phyloP scores from a whole-genome alignment of 805 yeast genomes.

The Zygosaccharomyces lentus region DNA sequence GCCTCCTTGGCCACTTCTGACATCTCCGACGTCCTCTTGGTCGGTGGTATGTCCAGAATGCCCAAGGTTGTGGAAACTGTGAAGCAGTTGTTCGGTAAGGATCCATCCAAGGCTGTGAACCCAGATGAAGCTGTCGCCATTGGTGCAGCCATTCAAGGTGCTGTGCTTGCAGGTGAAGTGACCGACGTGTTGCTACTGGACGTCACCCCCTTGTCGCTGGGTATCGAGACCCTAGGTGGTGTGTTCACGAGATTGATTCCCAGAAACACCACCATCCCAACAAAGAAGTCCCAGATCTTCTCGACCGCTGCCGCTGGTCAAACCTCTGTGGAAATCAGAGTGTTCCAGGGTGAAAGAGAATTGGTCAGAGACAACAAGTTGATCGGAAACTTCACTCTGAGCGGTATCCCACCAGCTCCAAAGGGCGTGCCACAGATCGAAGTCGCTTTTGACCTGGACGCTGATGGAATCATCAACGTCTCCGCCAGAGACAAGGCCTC shows the following conservation, averaged over 20 bases:
- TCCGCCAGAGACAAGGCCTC: slow-evolving; percentile 91
- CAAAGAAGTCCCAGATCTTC: slow-evolving; percentile 94
- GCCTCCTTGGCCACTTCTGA: slow-evolving; percentile 64
- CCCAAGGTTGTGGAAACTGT: slow-evolving; percentile 74
- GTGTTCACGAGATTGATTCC: slow-evolving; percentile 88
- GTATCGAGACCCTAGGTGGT: slow-evolving; percentile 98
- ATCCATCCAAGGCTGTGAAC: slow-evolving; percentile 87
- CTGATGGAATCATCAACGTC: slow-evolving; percentile 96
- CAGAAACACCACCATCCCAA: slow-evolving; percentile 92
- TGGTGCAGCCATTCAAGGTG: slow-evolving; percentile 98
- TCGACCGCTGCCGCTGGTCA: slow-evolving; percentile 96
- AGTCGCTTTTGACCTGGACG: slow-evolving; percentile 92
- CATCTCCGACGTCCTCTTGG: slow-evolving; percentile 70
- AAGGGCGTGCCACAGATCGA: slow-evolving; percentile 81
- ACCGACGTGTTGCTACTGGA: slow-evolving; percentile 86
- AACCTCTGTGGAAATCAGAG: slow-evolving; percentile 95
- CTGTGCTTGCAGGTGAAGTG: slow-evolving; percentile 91
- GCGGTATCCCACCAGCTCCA: slow-evolving; percentile 85
- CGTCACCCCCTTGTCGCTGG: slow-evolving; percentile 81
- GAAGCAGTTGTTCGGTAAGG: slow-evolving; percentile 67
- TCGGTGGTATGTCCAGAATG: slow-evolving; percentile 91
- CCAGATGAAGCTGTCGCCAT: slow-evolving; percentile 93
- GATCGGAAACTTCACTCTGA: slow-evolving; percentile 91
- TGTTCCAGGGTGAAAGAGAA: slow-evolving; percentile 99
- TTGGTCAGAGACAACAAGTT: slow-evolving; percentile 96